Conservation (phyloP, 305 asterid genomes). For the Fraxinus xanthoxyloides region DNA sequence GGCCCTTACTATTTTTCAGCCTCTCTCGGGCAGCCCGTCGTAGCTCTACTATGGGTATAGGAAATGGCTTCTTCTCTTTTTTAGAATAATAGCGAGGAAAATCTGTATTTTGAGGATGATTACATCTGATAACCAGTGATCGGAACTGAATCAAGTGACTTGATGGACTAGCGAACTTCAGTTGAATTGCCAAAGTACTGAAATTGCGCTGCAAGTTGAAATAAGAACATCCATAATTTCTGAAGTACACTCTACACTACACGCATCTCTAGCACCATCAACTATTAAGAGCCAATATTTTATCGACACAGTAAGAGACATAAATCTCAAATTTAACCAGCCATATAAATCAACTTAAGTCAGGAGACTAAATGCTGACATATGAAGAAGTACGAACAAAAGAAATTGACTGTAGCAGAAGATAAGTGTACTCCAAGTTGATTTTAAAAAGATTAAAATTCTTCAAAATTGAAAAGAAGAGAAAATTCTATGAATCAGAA, state of each 20-base stretch:
- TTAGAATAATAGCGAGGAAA: conserved; percentile 85
- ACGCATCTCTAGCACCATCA: background rate
- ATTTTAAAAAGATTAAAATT: background rate
- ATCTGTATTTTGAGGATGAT: conserved; percentile 85
- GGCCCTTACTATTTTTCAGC: conserved; percentile 59
- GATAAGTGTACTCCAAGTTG: background rate
- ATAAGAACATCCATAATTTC: background rate
- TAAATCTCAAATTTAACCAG: background rate
- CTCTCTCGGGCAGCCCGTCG: conserved; percentile 89
- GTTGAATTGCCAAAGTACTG: conserved; percentile 31
- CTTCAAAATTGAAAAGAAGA: background rate
- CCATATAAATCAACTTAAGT: background rate
- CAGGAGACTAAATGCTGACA: background rate
- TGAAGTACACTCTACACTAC: background rate
- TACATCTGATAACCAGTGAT: conserved; percentile 39
- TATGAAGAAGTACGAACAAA: conserved; percentile 1
- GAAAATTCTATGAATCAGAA: background rate
- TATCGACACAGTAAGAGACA: background rate
- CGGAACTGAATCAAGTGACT: conserved; percentile 28
- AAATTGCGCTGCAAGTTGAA: conserved; percentile 46
- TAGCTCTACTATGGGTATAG: conserved; percentile 83
- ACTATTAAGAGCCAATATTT: background rate
- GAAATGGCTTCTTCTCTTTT: conserved; percentile 93
- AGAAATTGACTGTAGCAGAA: background rate
- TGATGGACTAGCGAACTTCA: conserved; percentile 33